These are phyloP conservation scores for Alternaria alternata DNA, from an alignment of 2,329 filamentous ascomycete species.

Conservation along the genomic window DNA sequence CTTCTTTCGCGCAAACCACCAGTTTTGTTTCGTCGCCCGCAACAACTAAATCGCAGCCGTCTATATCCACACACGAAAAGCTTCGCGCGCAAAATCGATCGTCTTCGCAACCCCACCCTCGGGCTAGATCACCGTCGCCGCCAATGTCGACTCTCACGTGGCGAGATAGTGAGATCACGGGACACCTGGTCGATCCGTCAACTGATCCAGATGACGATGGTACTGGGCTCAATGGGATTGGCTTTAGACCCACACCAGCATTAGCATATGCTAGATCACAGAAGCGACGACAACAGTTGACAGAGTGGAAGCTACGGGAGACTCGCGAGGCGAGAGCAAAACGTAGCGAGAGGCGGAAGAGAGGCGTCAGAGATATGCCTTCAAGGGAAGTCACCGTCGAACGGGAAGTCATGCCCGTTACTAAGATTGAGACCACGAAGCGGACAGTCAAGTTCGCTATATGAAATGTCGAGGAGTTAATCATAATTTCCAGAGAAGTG, in stretches of 20 bases:
- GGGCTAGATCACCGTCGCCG: constrained; percentile 42
- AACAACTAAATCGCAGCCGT: constrained; percentile 12
- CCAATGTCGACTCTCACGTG: constrained; percentile 56
- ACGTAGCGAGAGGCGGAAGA: constrained; percentile 60
- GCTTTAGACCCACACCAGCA: constrained; percentile 68
- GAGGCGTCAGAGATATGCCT: constrained; percentile 38
- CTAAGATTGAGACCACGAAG: constrained; percentile 22
- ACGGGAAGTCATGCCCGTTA: constrained; percentile 31
- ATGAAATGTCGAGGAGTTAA: constrained; percentile 25
- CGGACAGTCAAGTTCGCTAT: constrained; percentile 47
- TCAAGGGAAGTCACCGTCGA: constrained; percentile 42
- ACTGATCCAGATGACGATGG: constrained; percentile 68
- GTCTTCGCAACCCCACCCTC: constrained; percentile 28
- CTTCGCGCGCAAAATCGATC: constrained; percentile 12
- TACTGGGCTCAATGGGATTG: constrained; percentile 70
- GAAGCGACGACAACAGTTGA: constrained; percentile 65
- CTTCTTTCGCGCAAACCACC: constrained; percentile 42
- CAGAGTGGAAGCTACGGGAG: constrained; percentile 67
- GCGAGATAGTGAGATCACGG: constrained; percentile 70
- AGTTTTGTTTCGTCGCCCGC: constrained; percentile 32
- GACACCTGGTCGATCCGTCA: constrained; percentile 59
- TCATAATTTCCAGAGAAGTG: constrained; percentile 23
- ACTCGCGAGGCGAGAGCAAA: constrained; percentile 66
- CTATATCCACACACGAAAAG: constrained; percentile 8
- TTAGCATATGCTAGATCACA: constrained; percentile 65